A percentile compares a stretch with the other conserved stretches of the same genome.
These are phyloP conservation scores for Quillaja saponaria DNA, from an alignment of 306 rosid species.

Conservation along the genomic window DNA sequence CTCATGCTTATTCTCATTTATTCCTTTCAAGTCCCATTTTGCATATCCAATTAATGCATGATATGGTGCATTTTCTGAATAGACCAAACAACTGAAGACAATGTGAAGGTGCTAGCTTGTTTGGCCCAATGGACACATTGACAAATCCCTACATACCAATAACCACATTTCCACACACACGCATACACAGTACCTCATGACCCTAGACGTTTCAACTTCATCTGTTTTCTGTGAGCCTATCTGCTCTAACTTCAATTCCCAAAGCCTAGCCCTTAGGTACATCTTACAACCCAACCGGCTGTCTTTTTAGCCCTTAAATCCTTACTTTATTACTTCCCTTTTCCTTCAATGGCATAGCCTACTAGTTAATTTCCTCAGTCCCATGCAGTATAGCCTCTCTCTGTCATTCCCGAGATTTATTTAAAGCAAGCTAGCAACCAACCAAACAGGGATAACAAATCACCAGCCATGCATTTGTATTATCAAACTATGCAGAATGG, in stretches of 20 bases:
- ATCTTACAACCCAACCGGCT: slow-evolving; percentile 76
- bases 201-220: slow-evolving; percentile 44
- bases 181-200: slow-evolving; percentile 18
- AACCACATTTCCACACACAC: slow-evolving; percentile 2
- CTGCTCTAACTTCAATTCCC: slow-evolving; percentile 84
- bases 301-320: slow-evolving; percentile 36
- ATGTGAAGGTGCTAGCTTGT: slow-evolving; percentile 18
- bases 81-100: neutral
- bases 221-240: slow-evolving; percentile 38
- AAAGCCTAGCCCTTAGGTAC: slow-evolving; percentile 76
- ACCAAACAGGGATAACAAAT: slow-evolving; percentile 26
- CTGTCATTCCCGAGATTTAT: slow-evolving; percentile 85
- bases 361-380: too few relatives aligned
- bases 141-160: too few relatives aligned
- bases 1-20: neutral
- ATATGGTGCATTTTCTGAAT: neutral
- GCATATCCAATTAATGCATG: too few relatives aligned
- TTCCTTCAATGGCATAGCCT: slow-evolving; percentile 43
- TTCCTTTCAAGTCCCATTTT: neutral
- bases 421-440: too few relatives aligned
- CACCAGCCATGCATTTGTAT: slow-evolving; percentile 24
- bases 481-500: slow-evolving; percentile 27
- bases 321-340: slow-evolving; percentile 35
- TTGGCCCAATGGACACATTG: neutral
- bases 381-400: slow-evolving; percentile 28